phyloP scores from a whole-genome alignment of 371 early-diverging fungal species.

The Fennellomyces sp. region DNA sequence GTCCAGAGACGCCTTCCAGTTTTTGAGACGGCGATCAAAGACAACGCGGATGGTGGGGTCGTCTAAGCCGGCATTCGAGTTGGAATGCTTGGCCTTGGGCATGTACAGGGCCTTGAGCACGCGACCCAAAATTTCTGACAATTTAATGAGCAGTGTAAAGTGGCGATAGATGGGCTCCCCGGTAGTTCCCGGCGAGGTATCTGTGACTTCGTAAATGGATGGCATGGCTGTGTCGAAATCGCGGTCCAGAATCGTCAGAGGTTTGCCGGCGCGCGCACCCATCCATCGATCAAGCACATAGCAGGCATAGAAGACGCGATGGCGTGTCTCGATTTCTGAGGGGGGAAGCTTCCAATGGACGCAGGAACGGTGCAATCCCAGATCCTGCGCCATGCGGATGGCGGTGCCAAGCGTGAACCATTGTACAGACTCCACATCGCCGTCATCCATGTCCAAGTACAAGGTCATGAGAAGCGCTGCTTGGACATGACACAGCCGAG shows the following conservation, averaged over 20 bases:
- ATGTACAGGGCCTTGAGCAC: slow-evolving; percentile 45
- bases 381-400: slow-evolving; percentile 69
- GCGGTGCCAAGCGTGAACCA: slow-evolving; percentile 68
- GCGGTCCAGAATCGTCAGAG: slow-evolving; percentile 51
- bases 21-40: slow-evolving; percentile 43
- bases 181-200: slow-evolving; percentile 11
- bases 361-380: slow-evolving; percentile 69
- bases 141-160: slow-evolving; percentile 36
- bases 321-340: slow-evolving; percentile 60
- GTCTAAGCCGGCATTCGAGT: slow-evolving; percentile 41
- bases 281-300: slow-evolving; percentile 63
- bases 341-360: slow-evolving; percentile 52
- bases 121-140: slow-evolving; percentile 50
- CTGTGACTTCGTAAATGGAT: slow-evolving; percentile 33
- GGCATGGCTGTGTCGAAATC: slow-evolving; percentile 52
- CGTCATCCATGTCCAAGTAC: slow-evolving; percentile 48
- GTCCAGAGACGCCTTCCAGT: slow-evolving; percentile 37
- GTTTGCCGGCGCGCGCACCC: slow-evolving; percentile 52
- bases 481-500: slow-evolving; percentile 46
- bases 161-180: slow-evolving; percentile 31
- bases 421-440: slow-evolving; percentile 45
- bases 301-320: slow-evolving; percentile 67
- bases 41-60: slow-evolving; percentile 47
- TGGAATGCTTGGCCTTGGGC: slow-evolving; percentile 44
- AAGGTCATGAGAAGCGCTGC: slow-evolving; percentile 44